Percentiles rank a stretch among this genome's conserved stretches.
These are phyloP conservation scores for Anisogramma anomala DNA, from an alignment of 2,329 filamentous ascomycete genomes.

Conservation along the genomic window DNA sequence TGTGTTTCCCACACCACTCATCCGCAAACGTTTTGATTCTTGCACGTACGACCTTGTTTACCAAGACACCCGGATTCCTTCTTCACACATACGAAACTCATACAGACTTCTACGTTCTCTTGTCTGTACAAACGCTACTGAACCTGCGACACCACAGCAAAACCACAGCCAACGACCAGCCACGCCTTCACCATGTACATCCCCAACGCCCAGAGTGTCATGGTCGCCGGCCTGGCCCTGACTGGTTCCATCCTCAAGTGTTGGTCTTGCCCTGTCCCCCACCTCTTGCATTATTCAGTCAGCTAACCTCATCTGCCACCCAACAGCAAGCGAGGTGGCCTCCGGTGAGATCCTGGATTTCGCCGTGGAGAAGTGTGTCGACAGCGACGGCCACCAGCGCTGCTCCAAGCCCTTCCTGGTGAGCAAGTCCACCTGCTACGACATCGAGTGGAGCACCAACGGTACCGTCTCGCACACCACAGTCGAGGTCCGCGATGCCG, in stretches of 20 bases:
- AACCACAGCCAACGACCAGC: not conserved
- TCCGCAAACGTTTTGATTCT: no score
- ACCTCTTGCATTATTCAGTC: not conserved
- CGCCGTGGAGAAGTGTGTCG: conserved; percentile 30
- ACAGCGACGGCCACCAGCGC: conserved; percentile 27
- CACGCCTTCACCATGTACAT: not conserved
- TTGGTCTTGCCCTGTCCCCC: not conserved
- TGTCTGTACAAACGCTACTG: not conserved
- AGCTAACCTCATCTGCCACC: not conserved
- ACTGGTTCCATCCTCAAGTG: not conserved
- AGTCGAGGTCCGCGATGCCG: conserved; percentile 27
- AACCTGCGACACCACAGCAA: not conserved
- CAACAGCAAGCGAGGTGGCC: not conserved
- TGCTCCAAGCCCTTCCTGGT: conserved; percentile 31
- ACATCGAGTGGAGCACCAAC: conserved; percentile 30
- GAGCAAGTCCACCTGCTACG: conserved; percentile 27
- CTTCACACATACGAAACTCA: no score
- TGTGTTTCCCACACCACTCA: no score
- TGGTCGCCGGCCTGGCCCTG: not conserved
- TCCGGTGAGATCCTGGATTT: conserved; percentile 29
- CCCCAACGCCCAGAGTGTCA: not conserved
- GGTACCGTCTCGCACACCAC: conserved; percentile 30
- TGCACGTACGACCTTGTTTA: no score
- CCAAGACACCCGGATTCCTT: no score
- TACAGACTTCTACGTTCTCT: not conserved